phyloP scores from a whole-genome alignment of 805 yeast species.

The Jamesozyma gamospora region DNA sequence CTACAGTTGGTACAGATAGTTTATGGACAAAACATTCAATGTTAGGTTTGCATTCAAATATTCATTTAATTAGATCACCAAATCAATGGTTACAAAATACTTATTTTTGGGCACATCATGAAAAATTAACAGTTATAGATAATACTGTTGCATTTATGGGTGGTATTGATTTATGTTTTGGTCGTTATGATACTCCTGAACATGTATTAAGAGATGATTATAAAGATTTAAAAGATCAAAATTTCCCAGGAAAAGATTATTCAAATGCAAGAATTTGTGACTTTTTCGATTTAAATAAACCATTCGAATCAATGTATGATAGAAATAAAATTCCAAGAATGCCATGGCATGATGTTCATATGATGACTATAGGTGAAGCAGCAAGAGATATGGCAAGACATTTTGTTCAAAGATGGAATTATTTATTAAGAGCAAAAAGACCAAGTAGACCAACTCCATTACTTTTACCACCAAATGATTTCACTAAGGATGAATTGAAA shows the following conservation, averaged over 20 bases:
- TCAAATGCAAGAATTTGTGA: slow-evolving; percentile 92
- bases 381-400: slow-evolving; percentile 91
- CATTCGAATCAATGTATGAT: slow-evolving; percentile 88
- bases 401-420: slow-evolving; percentile 97
- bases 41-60: slow-evolving; percentile 72
- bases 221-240: slow-evolving; percentile 39
- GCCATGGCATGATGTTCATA: slow-evolving; percentile 99
- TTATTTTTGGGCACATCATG: slow-evolving; percentile 98
- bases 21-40: slow-evolving; percentile 89
- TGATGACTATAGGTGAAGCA: slow-evolving; percentile 87
- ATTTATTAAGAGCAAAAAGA: slow-evolving; percentile 79
- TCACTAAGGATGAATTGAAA: slow-evolving; percentile 59
- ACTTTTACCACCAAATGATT: slow-evolving; percentile 85
- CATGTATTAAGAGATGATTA: slow-evolving; percentile 80
- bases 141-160: slow-evolving; percentile 85
- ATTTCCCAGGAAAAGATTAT: slow-evolving; percentile 94
- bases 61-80: slow-evolving; percentile 88
- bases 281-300: slow-evolving; percentile 68
- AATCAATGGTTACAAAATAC: slow-evolving; percentile 89
- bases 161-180: slow-evolving; percentile 92
- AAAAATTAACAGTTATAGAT: slow-evolving; percentile 78
- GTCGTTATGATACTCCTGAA: slow-evolving; percentile 93
- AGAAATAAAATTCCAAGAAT: slow-evolving; percentile 73
- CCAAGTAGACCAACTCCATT: slow-evolving; percentile 92
- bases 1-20: slow-evolving; percentile 88